Conservation (phyloP, 2,329 filamentous ascomycete genomes). For the Cordyceps cicadae region DNA sequence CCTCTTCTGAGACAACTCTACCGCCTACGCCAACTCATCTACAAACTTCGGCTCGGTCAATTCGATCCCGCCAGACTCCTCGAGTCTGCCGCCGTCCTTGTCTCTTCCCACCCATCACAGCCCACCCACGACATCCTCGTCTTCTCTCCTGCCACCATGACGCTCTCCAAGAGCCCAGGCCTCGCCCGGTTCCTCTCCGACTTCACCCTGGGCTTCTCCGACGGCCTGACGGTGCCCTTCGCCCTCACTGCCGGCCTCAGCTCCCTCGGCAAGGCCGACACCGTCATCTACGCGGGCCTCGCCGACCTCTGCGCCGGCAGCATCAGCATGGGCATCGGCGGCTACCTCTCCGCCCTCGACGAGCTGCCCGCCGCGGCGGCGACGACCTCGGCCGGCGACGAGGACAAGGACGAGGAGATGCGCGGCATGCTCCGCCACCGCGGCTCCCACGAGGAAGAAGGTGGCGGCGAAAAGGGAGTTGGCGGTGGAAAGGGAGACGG, state of each 20-base stretch:
- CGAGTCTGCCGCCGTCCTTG: background rate
- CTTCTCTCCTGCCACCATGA: conserved; percentile 12
- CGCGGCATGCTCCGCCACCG: conserved; percentile 19
- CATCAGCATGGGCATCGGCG: conserved; percentile 67
- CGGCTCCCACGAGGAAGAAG: conserved; percentile 4
- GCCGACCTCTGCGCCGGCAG: conserved; percentile 64
- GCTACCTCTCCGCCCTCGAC: conserved; percentile 53
- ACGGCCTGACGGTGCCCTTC: conserved; percentile 68
- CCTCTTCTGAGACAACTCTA: background rate
- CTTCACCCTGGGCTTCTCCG: conserved; percentile 64
- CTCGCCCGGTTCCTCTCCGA: conserved; percentile 45
- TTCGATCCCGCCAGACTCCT: background rate
- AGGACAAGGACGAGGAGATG: conserved; percentile 19
- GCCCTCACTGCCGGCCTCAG: conserved; percentile 63
- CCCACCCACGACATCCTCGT: background rate
- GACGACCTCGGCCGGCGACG: background rate
- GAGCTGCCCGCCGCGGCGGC: conserved; percentile 17
- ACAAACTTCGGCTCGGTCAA: background rate
- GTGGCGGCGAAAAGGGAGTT: conserved; percentile 13
- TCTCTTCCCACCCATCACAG: background rate
- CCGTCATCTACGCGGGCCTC: conserved; percentile 59
- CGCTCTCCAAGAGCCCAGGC: conserved; percentile 19
- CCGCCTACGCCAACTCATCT: background rate
- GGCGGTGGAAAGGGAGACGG: conserved; percentile 15
- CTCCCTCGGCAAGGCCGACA: conserved; percentile 49